Percentiles rank a stretch among this genome's conserved stretches.
These are phyloP conservation scores for Fomitopsis schrenkii DNA, from an alignment of 1,284 basidiomycete genomes.

Conservation along the genomic window DNA sequence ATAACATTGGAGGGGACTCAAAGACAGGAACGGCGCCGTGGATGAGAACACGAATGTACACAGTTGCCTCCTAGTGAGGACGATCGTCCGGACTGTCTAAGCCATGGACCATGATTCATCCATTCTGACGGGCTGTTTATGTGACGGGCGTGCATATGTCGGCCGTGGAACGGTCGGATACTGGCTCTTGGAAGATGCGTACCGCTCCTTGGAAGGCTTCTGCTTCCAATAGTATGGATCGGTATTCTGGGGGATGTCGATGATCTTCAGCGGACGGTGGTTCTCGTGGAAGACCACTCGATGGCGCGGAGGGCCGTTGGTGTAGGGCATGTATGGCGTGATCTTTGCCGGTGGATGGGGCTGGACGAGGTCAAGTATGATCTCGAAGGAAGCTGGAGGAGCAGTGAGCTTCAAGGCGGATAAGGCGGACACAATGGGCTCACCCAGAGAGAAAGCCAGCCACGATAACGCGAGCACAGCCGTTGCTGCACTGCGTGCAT, in stretches of 20 bases:
- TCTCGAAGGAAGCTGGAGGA: background rate
- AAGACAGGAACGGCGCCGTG: background rate
- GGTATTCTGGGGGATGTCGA: constrained; percentile 15
- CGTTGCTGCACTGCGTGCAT: background rate
- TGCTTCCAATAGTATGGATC: constrained; percentile 12
- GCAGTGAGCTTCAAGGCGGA: background rate
- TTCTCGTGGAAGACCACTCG: constrained; percentile 6
- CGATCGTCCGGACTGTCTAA: background rate
- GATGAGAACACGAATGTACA: background rate
- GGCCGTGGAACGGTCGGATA: constrained; percentile 3
- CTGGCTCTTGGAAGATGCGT: background rate
- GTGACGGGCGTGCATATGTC: background rate
- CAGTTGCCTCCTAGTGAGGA: background rate
- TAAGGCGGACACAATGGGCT: background rate
- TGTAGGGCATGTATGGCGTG: constrained; percentile 1
- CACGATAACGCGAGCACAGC: constrained; percentile 1
- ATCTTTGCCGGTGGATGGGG: background rate
- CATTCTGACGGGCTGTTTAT: constrained; percentile 3
- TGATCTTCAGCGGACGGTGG: constrained; percentile 15
- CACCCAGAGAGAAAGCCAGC: background rate
- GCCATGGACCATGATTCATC: constrained; percentile 17
- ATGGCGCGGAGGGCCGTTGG: background rate
- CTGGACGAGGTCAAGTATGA: background rate
- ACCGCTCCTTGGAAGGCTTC: background rate
- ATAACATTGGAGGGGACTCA: background rate